A percentile compares a stretch with the other conserved stretches of the same genome.
These are phyloP conservation scores for Tritrichomonas musculus DNA, from an alignment of 208 protist species.

Conservation along the genomic window DNA sequence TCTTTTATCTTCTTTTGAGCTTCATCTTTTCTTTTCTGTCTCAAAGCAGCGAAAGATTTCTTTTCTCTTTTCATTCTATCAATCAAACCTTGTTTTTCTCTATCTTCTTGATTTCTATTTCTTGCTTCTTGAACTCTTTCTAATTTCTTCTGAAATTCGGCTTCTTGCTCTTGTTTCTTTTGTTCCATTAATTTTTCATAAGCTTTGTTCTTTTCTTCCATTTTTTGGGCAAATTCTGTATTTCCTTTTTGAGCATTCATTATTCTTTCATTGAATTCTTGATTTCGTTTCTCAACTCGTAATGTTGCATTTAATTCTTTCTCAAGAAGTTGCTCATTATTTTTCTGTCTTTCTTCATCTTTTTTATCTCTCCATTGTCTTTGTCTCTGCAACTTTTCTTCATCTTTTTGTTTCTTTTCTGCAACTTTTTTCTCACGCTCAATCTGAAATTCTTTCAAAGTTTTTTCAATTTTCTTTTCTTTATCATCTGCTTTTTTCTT, in stretches of 20 bases:
- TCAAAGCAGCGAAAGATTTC: background rate
- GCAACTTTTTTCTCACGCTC: background rate
- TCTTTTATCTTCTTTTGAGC: background rate
- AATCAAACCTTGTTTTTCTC: background rate
- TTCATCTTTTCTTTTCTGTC: background rate
- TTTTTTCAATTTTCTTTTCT: background rate
- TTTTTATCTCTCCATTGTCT: background rate
- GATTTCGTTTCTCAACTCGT: background rate
- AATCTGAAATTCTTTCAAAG: background rate
- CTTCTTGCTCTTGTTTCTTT: background rate
- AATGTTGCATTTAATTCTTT: background rate
- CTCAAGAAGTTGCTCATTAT: background rate
- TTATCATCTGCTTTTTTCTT: background rate
- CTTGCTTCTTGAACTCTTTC: background rate
- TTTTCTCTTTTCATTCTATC: background rate
- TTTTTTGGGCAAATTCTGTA: background rate
- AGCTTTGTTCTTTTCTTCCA: background rate
- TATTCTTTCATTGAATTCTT: background rate
- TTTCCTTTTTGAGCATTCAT: background rate
- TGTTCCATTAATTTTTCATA: constrained; percentile 20
- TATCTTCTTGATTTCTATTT: background rate
- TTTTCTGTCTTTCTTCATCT: constrained; percentile 9
- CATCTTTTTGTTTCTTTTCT: background rate
- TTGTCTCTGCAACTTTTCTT: background rate
- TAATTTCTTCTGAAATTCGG: background rate